A percentile compares a stretch with the other conserved stretches of the same genome.
Evolutionary conservation across 768 basidiomycete species (phyloP).

Genomic region (Tulasnella sp.): DNA sequence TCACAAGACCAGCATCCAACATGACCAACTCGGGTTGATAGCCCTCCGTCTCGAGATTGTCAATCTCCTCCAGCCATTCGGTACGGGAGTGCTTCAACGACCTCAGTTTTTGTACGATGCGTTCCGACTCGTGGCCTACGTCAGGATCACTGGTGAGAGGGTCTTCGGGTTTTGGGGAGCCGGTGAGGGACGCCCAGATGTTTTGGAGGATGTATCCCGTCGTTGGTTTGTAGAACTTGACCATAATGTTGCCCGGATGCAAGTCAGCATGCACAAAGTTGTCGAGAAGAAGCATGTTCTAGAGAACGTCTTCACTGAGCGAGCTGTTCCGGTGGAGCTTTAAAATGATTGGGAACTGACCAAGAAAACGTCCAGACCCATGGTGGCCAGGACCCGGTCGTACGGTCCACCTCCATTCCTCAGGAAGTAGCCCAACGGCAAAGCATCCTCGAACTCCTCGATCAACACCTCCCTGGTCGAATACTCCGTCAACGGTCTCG

Average conservation of each 20-base stretch:
- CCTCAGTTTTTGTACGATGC: slow-evolving; percentile 60
- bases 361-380: slow-evolving; percentile 90
- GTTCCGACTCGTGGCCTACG: slow-evolving; percentile 21
- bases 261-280: slow-evolving; percentile 94
- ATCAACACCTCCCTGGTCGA: slow-evolving; percentile 74
- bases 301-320: neutral
- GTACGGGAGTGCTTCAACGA: slow-evolving; percentile 37
- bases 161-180: slow-evolving; percentile 25
- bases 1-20: slow-evolving; percentile 92
- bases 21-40: slow-evolving; percentile 93
- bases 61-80: slow-evolving; percentile 62
- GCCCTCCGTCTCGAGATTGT: slow-evolving; percentile 48
- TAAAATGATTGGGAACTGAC: slow-evolving; percentile 35
- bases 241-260: slow-evolving; percentile 93
- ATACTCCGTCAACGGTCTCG: slow-evolving; percentile 71
- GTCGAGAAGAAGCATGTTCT: slow-evolving; percentile 98
- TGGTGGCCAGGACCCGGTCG: slow-evolving; percentile 78
- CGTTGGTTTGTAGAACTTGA: slow-evolving; percentile 83
- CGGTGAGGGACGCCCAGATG: slow-evolving; percentile 45
- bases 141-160: neutral
- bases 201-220: slow-evolving; percentile 52
- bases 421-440: slow-evolving; percentile 80
- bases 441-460: slow-evolving; percentile 87
- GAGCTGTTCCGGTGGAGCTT: neutral
- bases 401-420: slow-evolving; percentile 86